These are phyloP conservation scores for Trametopsis cervina DNA, from an alignment of 768 basidiomycete genomes.

Conservation along the genomic window DNA sequence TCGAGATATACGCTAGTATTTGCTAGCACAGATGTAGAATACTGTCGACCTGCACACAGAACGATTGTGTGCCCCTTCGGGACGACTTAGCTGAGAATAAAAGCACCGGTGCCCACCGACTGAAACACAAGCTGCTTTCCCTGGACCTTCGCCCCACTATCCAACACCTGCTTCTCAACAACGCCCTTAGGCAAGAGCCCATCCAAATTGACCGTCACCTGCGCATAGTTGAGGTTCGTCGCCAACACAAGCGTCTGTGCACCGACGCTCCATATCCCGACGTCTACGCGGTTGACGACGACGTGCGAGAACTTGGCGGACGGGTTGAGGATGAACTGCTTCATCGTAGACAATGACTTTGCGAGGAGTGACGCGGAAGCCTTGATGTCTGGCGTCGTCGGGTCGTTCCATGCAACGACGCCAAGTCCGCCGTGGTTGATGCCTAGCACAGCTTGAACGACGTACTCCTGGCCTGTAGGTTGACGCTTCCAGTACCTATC, in stretches of 20 bases:
- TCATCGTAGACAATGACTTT: constrained; percentile 22
- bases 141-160: constrained; percentile 21
- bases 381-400: constrained; percentile 33
- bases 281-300: constrained; percentile 21
- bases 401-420: constrained; percentile 35
- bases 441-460: constrained; percentile 56
- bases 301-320: constrained; percentile 19
- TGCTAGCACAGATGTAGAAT: no score
- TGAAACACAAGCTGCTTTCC: constrained; percentile 17
- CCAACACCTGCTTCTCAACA: constrained; percentile 17
- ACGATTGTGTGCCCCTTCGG: no score
- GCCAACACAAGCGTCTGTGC: constrained; percentile 27
- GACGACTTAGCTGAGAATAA: constrained; percentile 17
- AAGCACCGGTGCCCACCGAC: constrained; percentile 21
- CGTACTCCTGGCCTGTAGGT: constrained; percentile 66
- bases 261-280: constrained; percentile 28
- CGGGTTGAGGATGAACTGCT: constrained; percentile 25
- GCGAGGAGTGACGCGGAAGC: constrained; percentile 29
- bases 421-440: constrained; percentile 64
- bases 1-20: no score
- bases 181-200: constrained; percentile 6
- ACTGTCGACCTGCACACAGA: no score
- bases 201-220: constrained; percentile 15
- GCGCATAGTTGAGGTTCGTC: constrained; percentile 26
- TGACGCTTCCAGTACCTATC: constrained; percentile 51